Percentiles rank a stretch among this genome's conserved stretches.
phyloP scores from a whole-genome alignment of 306 rosid species.

The Ormosia semicastrata region DNA sequence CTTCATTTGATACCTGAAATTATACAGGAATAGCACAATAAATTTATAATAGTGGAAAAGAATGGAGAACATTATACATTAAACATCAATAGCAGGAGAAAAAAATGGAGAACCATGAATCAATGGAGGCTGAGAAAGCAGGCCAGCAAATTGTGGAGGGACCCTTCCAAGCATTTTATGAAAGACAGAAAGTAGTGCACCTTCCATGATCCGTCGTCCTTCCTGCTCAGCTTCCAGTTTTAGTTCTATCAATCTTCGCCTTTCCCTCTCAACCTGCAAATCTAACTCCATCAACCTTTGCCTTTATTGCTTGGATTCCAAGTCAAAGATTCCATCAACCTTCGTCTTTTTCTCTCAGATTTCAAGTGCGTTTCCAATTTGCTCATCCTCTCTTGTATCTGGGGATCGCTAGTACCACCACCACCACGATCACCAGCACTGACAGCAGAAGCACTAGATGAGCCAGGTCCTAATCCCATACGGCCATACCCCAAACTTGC shows the following conservation, averaged over 20 bases:
- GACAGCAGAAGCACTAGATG: too few species aligned
- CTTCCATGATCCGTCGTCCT: not conserved
- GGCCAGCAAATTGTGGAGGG: not conserved
- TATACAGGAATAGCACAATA: not conserved
- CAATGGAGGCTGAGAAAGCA: not conserved
- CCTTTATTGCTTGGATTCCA: not conserved
- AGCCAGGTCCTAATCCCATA: too few species aligned
- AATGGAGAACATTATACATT: not conserved
- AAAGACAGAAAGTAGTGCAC: not conserved
- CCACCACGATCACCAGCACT: not conserved
- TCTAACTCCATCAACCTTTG: conserved; percentile 15
- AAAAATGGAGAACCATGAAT: not conserved
- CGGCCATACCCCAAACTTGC: too few species aligned
- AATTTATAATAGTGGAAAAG: not conserved
- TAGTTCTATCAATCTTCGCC: conserved; percentile 5
- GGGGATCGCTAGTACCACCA: not conserved
- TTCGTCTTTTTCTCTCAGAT: not conserved
- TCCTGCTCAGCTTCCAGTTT: conserved; percentile 8
- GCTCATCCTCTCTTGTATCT: not conserved
- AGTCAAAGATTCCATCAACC: not conserved
- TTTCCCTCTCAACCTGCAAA: not conserved
- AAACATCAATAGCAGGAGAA: not conserved
- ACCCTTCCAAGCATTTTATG: conserved; percentile 1
- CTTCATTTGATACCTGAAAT: conserved; percentile 17
- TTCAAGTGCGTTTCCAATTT: conserved; percentile 5